Evolutionary conservation across 805 yeast species (phyloP), one percentile per base, ranked within the genome.

Genomic region (Kodamaea nitidulidarum): DNA sequence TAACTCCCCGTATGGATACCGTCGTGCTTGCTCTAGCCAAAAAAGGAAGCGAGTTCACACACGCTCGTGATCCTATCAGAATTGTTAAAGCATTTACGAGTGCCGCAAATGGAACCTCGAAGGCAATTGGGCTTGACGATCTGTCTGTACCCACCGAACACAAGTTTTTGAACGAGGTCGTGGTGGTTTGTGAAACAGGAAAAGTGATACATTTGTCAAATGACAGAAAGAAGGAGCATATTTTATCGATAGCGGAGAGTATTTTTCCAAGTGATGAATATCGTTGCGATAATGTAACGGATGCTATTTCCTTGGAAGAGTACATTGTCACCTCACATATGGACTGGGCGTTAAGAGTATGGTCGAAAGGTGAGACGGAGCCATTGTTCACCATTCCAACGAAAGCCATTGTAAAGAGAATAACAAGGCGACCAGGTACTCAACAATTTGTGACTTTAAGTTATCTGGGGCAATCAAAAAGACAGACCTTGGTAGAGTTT

Each of bases 381-480:
- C 53, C 55, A 8, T n/a, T 52, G 9, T 30, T 52, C 2, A 39
- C 39, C 3, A 49, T 61, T 2, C 55, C 58, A 5, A 52, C 59
- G 3, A 40, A 44, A 3, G 42, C 49, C 17, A 40, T 54, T 9
- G 46, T 58, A 2, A 27, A 49, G 15, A 52, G 45, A 14, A 27
- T 60, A 2, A 42, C 47, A 14, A 35, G 43, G 4, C 39, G 60
- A 12, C 60, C 60, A 8, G 34, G 37, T 11, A 22, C 45, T 11
- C 45, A 43, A 16, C 65, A 61, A 36, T 58, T 63, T 40, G 48
- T 56, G 3, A 54, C 61, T 1, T 42, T 56, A 36, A 63, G 64
- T 1, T 4, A 4, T 14, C 21, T 16, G 4, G 32, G 32, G 12
- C 15, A 12, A 6, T 11, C 28, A 25, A 25, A 7, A n/a, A 33